phyloP scores from a whole-genome alignment of 345 rosid genomes.

The Isatis tinctoria region DNA sequence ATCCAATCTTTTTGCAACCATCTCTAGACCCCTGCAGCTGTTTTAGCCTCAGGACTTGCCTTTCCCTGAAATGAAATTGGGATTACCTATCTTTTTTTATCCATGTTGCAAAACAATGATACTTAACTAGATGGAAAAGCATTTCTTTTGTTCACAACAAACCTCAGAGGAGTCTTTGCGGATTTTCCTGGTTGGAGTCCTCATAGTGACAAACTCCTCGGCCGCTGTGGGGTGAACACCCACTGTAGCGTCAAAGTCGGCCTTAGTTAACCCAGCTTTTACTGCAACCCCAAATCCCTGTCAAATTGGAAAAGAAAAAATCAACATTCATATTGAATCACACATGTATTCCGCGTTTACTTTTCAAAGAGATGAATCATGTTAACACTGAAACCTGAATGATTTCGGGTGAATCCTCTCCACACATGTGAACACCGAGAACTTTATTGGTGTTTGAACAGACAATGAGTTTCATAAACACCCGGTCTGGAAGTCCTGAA shows the following conservation, averaged over 20 bases:
- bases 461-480: constrained; percentile 82
- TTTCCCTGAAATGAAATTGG: constrained; percentile 43
- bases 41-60: constrained; percentile 47
- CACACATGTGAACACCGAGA: constrained; percentile 86
- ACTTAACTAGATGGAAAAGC: background rate
- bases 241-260: constrained; percentile 80
- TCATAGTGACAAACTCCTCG: constrained; percentile 92
- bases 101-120: background rate
- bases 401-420: constrained; percentile 90
- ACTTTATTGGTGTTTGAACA: constrained; percentile 73
- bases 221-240: constrained; percentile 94
- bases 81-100: background rate
- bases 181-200: constrained; percentile 73
- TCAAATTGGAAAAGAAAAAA: background rate
- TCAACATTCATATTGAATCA: background rate
- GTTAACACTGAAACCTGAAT: constrained; percentile 48
- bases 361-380: background rate
- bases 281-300: constrained; percentile 95
- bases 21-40: constrained; percentile 58
- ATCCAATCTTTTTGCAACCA: constrained; percentile 4
- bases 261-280: constrained; percentile 89
- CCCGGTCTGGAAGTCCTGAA: constrained; percentile 91
- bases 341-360: background rate
- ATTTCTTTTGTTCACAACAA: constrained; percentile 21
- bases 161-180: constrained; percentile 69